Evolutionary conservation across 306 rosid species (phyloP).

Genomic region (Gastrolobium bilobum): DNA sequence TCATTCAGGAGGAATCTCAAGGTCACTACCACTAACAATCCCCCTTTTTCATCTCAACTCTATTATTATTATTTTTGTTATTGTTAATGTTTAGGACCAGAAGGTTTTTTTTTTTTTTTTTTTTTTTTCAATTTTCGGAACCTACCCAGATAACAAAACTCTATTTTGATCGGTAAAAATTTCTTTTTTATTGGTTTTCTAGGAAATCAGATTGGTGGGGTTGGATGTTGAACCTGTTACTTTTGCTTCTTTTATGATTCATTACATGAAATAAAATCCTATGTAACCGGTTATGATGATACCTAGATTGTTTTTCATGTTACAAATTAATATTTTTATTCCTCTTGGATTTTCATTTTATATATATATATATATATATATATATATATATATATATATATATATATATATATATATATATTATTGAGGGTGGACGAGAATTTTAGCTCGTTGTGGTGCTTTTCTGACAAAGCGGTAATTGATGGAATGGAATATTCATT

Average conservation of each 20-base stretch:
- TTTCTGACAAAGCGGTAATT: not conserved
- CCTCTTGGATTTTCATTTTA: no score
- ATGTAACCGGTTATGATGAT: not conserved
- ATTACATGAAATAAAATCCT: conserved; percentile 22
- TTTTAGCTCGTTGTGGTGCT: not conserved
- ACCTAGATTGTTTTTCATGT: conserved; percentile 22
- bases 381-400: no score
- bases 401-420: no score
- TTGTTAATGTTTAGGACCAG: conserved; percentile 2
- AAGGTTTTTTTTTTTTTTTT: not conserved
- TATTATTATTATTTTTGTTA: not conserved
- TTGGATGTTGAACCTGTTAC: conserved; percentile 7
- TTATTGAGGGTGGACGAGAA: no score
- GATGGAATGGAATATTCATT: conserved; percentile 16
- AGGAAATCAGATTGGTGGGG: conserved; percentile 4
- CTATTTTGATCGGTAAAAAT: conserved; percentile 21
- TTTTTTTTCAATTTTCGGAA: conserved; percentile 5
- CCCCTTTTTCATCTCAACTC: not conserved
- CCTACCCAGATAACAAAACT: conserved; percentile 23
- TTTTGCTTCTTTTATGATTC: conserved; percentile 29
- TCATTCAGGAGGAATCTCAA: conserved; percentile 70
- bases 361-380: no score
- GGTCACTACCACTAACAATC: conserved; percentile 57
- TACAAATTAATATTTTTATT: not conserved
- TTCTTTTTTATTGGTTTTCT: conserved; percentile 14